Evolutionary conservation across 2,329 filamentous ascomycete species (phyloP).

Genomic region (Alternaria rosae): DNA sequence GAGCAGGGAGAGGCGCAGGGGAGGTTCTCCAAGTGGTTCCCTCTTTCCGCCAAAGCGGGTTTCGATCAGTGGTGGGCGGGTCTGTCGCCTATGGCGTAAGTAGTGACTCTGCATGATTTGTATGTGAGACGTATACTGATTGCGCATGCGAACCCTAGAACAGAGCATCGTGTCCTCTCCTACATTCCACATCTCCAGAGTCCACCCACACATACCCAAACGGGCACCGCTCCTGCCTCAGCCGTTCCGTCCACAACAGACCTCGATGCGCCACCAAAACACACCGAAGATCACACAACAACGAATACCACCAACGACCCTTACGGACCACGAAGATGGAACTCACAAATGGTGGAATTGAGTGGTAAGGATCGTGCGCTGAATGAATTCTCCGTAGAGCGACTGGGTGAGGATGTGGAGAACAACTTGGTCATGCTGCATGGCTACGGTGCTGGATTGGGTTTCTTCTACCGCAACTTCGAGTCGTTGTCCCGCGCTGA

Average conservation of each 20-base stretch:
- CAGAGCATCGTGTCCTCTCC: constrained; percentile 87
- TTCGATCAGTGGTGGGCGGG: constrained; percentile 78
- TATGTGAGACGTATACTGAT: not conserved
- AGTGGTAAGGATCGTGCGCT: constrained; percentile 85
- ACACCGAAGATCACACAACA: constrained; percentile 54
- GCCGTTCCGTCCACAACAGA: constrained; percentile 51
- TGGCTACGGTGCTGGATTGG: constrained; percentile 93
- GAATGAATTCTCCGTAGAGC: constrained; percentile 92
- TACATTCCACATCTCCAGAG: constrained; percentile 81
- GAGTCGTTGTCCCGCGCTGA: constrained; percentile 79
- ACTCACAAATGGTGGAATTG: constrained; percentile 82
- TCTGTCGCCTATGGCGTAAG: constrained; percentile 72
- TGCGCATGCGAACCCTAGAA: constrained; percentile 42
- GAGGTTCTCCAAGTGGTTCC: constrained; percentile 67
- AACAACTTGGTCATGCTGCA: constrained; percentile 95
- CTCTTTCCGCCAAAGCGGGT: constrained; percentile 89
- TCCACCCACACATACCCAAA: constrained; percentile 73
- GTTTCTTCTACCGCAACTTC: constrained; percentile 99
- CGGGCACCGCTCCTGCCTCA: constrained; percentile 61
- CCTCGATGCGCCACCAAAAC: constrained; percentile 45
- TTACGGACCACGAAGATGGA: constrained; percentile 84
- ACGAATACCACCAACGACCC: constrained; percentile 69
- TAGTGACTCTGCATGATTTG: not conserved
- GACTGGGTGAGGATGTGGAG: constrained; percentile 77
- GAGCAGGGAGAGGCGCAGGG: constrained; percentile 47